A percentile compares a stretch with the other conserved stretches of the same genome.
Conservation (phyloP, 2,329 filamentous ascomycete species). For the Pezicula radicicola region DNA sequence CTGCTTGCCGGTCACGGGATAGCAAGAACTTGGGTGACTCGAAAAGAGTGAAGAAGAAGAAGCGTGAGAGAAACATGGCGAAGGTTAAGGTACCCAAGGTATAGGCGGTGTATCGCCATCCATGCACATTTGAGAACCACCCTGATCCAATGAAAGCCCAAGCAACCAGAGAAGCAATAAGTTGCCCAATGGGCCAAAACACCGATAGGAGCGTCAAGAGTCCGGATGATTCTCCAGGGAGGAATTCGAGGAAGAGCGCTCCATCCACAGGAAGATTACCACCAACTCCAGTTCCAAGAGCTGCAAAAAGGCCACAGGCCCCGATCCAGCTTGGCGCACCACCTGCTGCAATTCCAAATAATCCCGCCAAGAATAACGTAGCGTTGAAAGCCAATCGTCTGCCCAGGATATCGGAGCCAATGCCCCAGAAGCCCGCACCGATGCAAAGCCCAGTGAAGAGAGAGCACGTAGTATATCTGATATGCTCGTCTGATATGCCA, state of each 20-base stretch:
- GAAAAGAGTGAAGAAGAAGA: conserved; percentile 77
- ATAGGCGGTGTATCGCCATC: conserved; percentile 73
- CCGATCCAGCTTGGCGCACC: conserved; percentile 66
- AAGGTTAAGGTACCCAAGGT: conserved; percentile 72
- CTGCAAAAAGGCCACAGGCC: conserved; percentile 58
- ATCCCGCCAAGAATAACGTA: conserved; percentile 70
- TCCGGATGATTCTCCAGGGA: conserved; percentile 71
- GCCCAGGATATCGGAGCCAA: conserved; percentile 74
- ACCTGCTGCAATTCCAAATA: conserved; percentile 71
- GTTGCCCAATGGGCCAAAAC: conserved; percentile 83
- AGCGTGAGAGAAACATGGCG: conserved; percentile 73
- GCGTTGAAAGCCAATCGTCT: conserved; percentile 78
- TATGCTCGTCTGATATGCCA: conserved; percentile 62
- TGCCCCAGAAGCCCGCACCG: conserved; percentile 78
- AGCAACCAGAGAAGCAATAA: conserved; percentile 67
- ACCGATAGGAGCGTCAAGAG: conserved; percentile 78
- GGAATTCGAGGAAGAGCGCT: conserved; percentile 78
- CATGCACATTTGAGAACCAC: conserved; percentile 49
- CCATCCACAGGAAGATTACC: conserved; percentile 79
- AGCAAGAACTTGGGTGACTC: conserved; percentile 85
- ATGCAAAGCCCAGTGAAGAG: conserved; percentile 74
- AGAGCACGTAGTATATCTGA: conserved; percentile 78
- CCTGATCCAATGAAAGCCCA: conserved; percentile 69
- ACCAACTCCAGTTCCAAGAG: conserved; percentile 65
- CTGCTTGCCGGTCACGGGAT: conserved; percentile 69